Evolutionary conservation across 164 flowering plant genomes (phyloP), one percentile per base, ranked within the genome.

Genomic region (Kalanchoe fedtschenkoi): DNA sequence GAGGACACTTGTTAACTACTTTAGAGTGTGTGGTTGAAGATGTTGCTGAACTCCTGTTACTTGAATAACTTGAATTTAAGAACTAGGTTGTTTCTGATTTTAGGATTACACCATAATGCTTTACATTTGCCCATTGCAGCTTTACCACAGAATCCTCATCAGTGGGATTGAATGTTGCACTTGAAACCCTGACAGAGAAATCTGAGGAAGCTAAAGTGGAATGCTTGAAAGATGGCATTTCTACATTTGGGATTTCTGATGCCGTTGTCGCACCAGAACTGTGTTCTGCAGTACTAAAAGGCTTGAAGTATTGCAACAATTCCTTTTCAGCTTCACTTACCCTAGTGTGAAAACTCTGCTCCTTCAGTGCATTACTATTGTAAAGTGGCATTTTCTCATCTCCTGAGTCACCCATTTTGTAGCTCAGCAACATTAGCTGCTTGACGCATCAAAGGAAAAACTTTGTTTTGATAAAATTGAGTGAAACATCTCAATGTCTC

Each of bases 161-260:
- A 32, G 62, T 61, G 30, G 91, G 95, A 26, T 74, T 95, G 76
- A 95, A 95, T 68, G 83, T 72, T 76, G 93, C 88, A 65, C 76
- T 91, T 58, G 84, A 66, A 58, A 65, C 73, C 3, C 54, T 68
- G 56, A 37, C 26, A 13, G 68, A 56, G 22, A 72, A 77, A 61
- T 53, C 79, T 51, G 16, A 70, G 55, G 63, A 63, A 65, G 56
- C 63, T 6, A 61, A 58, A 19, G 65, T 67, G 26, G 29, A 70
- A 46, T 69, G 66, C 57, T 60, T 65, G 35, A 62, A 63, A 34
- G 73, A 76, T 34, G 44, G 7, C 43, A 33, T 16, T n/a, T 5
- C 26, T 53, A 47, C 69, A 39, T 82, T 74, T 71, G 81, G 87
- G 21, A 69, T 87, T 53, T 62, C 75, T 38, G 83, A 80, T 53